Evolutionary conservation across 2,329 filamentous ascomycete genomes (phyloP).

Genomic region (Colletotrichum sp.): DNA sequence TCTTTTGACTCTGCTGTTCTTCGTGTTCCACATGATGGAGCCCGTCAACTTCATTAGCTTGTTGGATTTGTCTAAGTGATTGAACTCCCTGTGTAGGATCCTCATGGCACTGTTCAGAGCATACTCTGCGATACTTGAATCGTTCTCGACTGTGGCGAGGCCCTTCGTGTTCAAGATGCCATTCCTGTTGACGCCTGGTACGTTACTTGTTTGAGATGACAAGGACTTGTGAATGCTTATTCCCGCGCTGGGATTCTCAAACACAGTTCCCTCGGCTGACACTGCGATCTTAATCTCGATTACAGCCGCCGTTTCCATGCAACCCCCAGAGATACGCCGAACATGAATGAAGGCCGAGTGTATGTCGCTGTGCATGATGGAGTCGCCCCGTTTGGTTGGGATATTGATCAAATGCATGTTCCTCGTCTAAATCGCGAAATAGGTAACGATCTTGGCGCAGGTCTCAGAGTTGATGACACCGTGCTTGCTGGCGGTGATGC

Average conservation of each 20-base stretch:
- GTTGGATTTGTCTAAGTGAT: background rate
- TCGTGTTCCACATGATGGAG: background rate
- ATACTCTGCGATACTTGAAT: background rate
- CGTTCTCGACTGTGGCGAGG: background rate
- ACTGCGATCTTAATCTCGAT: background rate
- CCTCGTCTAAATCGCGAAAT: background rate
- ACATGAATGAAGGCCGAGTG: background rate
- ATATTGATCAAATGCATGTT: background rate
- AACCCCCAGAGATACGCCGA: background rate
- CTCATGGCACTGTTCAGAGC: background rate
- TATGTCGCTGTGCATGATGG: background rate
- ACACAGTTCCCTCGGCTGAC: background rate
- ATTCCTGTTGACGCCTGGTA: background rate
- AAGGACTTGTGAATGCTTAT: background rate
- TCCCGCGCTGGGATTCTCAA: background rate
- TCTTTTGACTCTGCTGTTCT: background rate
- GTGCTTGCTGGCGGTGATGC: background rate
- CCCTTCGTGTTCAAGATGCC: background rate
- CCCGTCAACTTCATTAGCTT: background rate
- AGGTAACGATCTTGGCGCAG: background rate
- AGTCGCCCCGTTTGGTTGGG: background rate
- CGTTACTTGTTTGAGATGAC: background rate
- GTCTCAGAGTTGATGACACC: background rate
- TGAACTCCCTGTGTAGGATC: background rate
- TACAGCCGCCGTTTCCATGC: background rate